A percentile compares a stretch with the other conserved stretches of the same genome.
Conservation (phyloP, 257 asterid genomes). For the Primulina eburnea region DNA sequence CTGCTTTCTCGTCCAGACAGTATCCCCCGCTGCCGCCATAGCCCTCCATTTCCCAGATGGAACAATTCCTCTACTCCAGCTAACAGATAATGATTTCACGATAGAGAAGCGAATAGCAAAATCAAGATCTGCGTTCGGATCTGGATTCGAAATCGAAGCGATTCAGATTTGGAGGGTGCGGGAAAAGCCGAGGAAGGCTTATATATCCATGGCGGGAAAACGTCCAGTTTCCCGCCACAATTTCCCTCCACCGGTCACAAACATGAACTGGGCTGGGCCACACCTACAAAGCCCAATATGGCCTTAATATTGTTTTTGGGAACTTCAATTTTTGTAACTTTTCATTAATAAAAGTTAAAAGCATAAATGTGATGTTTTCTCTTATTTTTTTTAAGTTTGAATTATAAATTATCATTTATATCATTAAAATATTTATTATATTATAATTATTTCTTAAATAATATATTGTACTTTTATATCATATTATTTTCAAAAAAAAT, state of each 20-base stretch:
- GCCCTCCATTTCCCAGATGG: slow-evolving; percentile 45
- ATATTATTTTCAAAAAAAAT: no score
- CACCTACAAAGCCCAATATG: neutral
- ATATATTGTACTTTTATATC: no score
- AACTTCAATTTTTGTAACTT: no score
- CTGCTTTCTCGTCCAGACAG: slow-evolving; percentile 83
- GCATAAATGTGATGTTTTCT: no score
- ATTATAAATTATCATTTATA: no score
- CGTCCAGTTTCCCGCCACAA: neutral
- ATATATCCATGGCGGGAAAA: neutral
- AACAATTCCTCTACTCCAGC: neutral
- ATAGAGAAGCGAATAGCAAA: neutral
- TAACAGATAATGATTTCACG: no score
- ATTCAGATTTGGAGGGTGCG: neutral
- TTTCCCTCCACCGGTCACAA: neutral
- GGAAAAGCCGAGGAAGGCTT: neutral
- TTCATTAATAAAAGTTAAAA: no score
- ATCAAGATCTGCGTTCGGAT: neutral
- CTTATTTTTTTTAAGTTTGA: no score
- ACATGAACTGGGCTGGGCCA: neutral
- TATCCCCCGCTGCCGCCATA: slow-evolving; percentile 49
- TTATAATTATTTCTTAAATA: no score
- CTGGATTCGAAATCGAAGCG: neutral
- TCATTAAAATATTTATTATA: no score
- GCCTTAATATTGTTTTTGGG: neutral